Evolutionary conservation across 2,329 filamentous ascomycete genomes (phyloP).

Genomic region (Trichoderma cornu-damae): DNA sequence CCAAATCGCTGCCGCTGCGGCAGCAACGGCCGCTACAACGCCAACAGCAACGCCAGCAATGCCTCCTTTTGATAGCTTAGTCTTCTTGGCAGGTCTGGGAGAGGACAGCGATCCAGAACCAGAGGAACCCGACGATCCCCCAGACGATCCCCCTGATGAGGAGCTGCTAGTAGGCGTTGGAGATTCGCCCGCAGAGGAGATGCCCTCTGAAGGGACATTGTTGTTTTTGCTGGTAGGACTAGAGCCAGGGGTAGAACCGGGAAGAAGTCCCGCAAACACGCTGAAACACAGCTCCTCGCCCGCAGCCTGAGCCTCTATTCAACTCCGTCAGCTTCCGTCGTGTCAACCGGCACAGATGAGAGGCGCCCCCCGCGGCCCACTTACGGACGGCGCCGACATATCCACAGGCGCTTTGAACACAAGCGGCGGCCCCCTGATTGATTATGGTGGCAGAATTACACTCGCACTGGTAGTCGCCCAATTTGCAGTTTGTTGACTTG

Average conservation of each 20-base stretch:
- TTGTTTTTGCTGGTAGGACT: neutral
- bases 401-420: slow-evolving; percentile 12
- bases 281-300: slow-evolving; percentile 12
- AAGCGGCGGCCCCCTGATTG: neutral
- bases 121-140: neutral
- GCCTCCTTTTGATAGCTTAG: neutral
- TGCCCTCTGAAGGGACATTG: neutral
- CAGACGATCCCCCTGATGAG: neutral
- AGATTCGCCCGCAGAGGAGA: neutral
- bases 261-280: neutral
- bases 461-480: slow-evolving; percentile 7
- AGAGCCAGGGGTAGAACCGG: neutral
- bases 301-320: slow-evolving; percentile 1
- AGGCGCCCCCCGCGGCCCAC: neutral
- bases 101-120: too few species aligned
- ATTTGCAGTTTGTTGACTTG: slow-evolving; percentile 10
- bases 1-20: neutral
- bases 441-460: slow-evolving; percentile 1
- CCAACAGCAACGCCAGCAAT: slow-evolving; percentile 11
- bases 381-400: slow-evolving; percentile 1
- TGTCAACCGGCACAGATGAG: too few species aligned
- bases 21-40: neutral
- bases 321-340: neutral
- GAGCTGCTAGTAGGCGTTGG: neutral
- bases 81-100: neutral